phyloP scores from a whole-genome alignment of 768 basidiomycete genomes.

The Termitomyces sp. region DNA sequence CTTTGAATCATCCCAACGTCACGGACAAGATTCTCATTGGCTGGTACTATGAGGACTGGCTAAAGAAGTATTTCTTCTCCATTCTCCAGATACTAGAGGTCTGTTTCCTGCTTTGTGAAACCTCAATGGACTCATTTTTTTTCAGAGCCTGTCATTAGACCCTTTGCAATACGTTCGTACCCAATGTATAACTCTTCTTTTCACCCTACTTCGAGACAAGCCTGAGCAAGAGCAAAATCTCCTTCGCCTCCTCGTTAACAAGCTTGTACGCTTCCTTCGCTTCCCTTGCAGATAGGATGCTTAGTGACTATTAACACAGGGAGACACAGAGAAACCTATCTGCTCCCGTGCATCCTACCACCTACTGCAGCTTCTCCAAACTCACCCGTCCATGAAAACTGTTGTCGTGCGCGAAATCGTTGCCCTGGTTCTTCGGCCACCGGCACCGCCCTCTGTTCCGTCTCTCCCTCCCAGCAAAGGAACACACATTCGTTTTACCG shows the following conservation, averaged over 20 bases:
- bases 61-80: slow-evolving; percentile 95
- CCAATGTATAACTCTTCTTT: slow-evolving; percentile 73
- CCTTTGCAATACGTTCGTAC: slow-evolving; percentile 84
- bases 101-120: neutral
- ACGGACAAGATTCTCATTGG: slow-evolving; percentile 70
- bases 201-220: slow-evolving; percentile 77
- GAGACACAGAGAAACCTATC: slow-evolving; percentile 82
- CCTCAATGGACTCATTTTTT: neutral
- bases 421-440: slow-evolving; percentile 67
- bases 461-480: slow-evolving; percentile 25
- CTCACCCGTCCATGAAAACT: slow-evolving; percentile 89
- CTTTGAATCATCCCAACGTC: slow-evolving; percentile 52
- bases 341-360: slow-evolving; percentile 89
- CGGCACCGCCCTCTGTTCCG: slow-evolving; percentile 29
- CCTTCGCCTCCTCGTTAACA: slow-evolving; percentile 87
- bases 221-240: slow-evolving; percentile 98
- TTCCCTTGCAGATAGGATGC: neutral
- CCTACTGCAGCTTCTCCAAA: slow-evolving; percentile 82
- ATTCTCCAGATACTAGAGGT: slow-evolving; percentile 86
- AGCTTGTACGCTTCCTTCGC: slow-evolving; percentile 53
- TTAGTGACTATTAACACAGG: slow-evolving; percentile 35
- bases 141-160: slow-evolving; percentile 74
- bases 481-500: slow-evolving; percentile 51
- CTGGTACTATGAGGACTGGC: slow-evolving; percentile 96
- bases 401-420: slow-evolving; percentile 86